Evolutionary conservation across 2,329 filamentous ascomycete genomes (phyloP).

Genomic region (Coniochaeta hoffmannii): DNA sequence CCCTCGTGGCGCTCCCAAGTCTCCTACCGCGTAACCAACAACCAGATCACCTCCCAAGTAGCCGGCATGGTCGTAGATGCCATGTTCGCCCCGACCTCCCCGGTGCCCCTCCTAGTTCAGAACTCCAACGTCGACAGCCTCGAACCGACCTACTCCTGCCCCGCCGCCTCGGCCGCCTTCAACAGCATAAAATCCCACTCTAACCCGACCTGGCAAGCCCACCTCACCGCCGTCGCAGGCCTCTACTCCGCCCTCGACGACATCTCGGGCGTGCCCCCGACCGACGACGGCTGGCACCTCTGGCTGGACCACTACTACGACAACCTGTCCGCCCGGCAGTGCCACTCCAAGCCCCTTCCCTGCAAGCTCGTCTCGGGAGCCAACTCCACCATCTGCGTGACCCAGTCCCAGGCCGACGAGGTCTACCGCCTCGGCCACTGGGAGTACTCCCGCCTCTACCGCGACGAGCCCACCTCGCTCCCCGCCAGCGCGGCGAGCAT

Average conservation of each 20-base stretch:
- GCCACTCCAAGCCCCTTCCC: slow-evolving; percentile 65
- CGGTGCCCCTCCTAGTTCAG: slow-evolving; percentile 41
- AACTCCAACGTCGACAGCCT: slow-evolving; percentile 59
- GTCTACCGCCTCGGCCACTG: slow-evolving; percentile 74
- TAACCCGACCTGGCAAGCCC: slow-evolving; percentile 51
- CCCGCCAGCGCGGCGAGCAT: slow-evolving; percentile 53
- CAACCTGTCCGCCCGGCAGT: slow-evolving; percentile 72
- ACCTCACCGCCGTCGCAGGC: slow-evolving; percentile 47
- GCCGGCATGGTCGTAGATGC: slow-evolving; percentile 66
- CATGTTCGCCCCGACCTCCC: slow-evolving; percentile 47
- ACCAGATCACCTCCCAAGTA: slow-evolving; percentile 75
- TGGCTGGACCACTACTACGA: slow-evolving; percentile 80
- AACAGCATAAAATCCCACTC: slow-evolving; percentile 33
- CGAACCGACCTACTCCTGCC: slow-evolving; percentile 65
- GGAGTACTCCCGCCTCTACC: slow-evolving; percentile 75
- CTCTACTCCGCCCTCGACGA: slow-evolving; percentile 57
- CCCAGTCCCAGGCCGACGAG: slow-evolving; percentile 52
- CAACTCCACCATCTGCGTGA: slow-evolving; percentile 51
- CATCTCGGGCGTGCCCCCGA: slow-evolving; percentile 56
- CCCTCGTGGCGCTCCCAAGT: slow-evolving; percentile 37
- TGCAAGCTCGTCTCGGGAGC: slow-evolving; percentile 45
- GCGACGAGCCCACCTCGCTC: slow-evolving; percentile 56
- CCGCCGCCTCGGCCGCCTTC: slow-evolving; percentile 36
- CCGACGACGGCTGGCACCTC: slow-evolving; percentile 56
- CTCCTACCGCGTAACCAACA: slow-evolving; percentile 69